phyloP scores from a whole-genome alignment of 1,139 yeast species.

The Saccharomyces hybrid region DNA sequence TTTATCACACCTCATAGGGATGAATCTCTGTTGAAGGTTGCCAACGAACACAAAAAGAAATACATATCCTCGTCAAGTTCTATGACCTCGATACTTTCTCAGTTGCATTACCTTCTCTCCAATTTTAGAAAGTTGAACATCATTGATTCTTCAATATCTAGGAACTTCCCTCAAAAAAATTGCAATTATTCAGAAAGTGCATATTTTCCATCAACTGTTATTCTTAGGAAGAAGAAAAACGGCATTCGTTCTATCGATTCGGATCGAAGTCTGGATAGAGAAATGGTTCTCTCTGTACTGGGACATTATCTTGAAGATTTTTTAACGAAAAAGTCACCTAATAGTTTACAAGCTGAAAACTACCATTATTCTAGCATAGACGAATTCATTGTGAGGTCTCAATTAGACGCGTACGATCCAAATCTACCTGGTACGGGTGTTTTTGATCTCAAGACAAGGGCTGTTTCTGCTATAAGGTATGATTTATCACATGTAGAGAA shows the following conservation, averaged over 20 bases:
- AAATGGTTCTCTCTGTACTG: constrained; percentile 62
- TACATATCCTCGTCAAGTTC: constrained; percentile 83
- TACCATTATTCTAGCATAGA: constrained; percentile 72
- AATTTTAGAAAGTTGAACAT: constrained; percentile 48
- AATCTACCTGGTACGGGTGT: constrained; percentile 85
- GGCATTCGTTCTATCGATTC: constrained; percentile 58
- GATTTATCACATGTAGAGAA: constrained; percentile 60
- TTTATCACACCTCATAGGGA: constrained; percentile 70
- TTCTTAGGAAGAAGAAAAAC: constrained; percentile 34
- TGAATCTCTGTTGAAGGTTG: constrained; percentile 41
- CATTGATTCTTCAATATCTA: constrained; percentile 36
- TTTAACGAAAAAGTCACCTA: constrained; percentile 42
- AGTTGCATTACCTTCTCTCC: constrained; percentile 63
- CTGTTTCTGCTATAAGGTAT: constrained; percentile 77
- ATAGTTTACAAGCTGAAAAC: constrained; percentile 20
- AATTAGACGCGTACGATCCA: constrained; percentile 73
- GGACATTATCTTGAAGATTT: constrained; percentile 75
- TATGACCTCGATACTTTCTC: constrained; percentile 67
- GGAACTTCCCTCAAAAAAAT: constrained; percentile 32
- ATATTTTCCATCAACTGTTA: constrained; percentile 38
- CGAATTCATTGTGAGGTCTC: constrained; percentile 76
- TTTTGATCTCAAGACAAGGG: constrained; percentile 87
- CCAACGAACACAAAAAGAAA: constrained; percentile 36
- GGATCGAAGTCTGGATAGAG: constrained; percentile 62
- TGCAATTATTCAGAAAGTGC: constrained; percentile 34